Conservation (phyloP, 1,284 basidiomycete genomes). For the Omphalotus olearius region DNA sequence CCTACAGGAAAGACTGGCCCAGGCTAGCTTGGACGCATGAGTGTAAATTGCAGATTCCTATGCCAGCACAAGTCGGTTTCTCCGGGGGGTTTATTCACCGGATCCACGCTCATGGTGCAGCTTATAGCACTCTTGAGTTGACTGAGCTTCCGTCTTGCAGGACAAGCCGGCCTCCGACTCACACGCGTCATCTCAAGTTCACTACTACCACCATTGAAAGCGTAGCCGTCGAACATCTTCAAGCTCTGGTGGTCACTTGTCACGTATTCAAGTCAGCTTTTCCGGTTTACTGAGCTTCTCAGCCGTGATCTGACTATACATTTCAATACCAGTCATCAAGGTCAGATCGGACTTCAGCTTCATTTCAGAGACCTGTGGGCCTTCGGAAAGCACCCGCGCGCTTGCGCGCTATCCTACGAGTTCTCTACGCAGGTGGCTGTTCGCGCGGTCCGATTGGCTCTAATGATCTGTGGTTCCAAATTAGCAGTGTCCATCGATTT, state of each 20-base stretch:
- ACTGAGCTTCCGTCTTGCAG: conserved; percentile 52
- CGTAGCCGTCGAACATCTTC: conserved; percentile 45
- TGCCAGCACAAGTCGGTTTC: conserved; percentile 40
- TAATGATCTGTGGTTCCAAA: conserved; percentile 36
- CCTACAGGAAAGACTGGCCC: conserved; percentile 51
- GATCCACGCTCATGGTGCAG: conserved; percentile 35
- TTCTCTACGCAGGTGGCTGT: conserved; percentile 29
- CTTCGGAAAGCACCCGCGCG: conserved; percentile 38
- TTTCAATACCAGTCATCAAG: conserved; percentile 26
- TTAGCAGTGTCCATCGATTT: conserved; percentile 37
- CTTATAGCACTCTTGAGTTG: conserved; percentile 39
- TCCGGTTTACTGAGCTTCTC: conserved; percentile 15
- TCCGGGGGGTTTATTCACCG: conserved; percentile 51
- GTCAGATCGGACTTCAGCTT: conserved; percentile 35
- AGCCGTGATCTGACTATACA: neutral
- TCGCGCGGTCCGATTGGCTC: conserved; percentile 26
- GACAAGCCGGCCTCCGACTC: conserved; percentile 37
- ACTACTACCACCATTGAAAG: conserved; percentile 42
- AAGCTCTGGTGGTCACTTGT: conserved; percentile 42
- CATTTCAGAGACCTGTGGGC: conserved; percentile 42
- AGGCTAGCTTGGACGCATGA: conserved; percentile 46
- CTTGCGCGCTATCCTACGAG: conserved; percentile 33
- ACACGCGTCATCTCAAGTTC: conserved; percentile 45
- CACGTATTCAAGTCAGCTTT: conserved; percentile 37
- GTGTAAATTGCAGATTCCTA: conserved; percentile 38